These are phyloP conservation scores for Cicer bijugum DNA, from an alignment of 306 rosid genomes.

Conservation along the genomic window DNA sequence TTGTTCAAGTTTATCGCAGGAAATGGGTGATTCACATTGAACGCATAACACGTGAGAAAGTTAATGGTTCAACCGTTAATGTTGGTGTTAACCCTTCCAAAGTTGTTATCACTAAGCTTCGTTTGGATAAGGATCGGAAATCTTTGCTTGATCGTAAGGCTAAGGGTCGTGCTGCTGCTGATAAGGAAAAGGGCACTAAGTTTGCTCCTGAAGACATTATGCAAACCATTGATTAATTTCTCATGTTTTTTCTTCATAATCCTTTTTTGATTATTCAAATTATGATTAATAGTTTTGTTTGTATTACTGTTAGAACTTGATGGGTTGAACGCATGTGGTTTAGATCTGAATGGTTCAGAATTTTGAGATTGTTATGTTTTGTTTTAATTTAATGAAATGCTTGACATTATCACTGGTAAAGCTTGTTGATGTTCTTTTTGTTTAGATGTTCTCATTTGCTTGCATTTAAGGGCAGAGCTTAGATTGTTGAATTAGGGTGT, in stretches of 20 bases:
- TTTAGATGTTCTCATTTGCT: background rate
- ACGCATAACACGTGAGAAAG: slow-evolving; percentile 94
- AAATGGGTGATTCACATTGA: slow-evolving; percentile 97
- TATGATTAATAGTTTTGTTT: too few relatives aligned
- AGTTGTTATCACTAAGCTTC: slow-evolving; percentile 75
- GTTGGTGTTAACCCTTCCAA: slow-evolving; percentile 89
- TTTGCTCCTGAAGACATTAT: slow-evolving; percentile 89
- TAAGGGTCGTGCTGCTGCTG: slow-evolving; percentile 92
- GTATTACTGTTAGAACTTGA: background rate
- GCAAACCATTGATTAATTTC: slow-evolving; percentile 75
- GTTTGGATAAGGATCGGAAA: slow-evolving; percentile 89
- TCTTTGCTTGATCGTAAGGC: slow-evolving; percentile 92
- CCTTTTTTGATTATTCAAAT: too few relatives aligned
- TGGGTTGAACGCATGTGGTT: background rate
- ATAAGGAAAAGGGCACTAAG: slow-evolving; percentile 93
- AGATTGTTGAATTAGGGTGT: background rate
- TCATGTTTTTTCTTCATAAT: background rate
- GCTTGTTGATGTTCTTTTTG: background rate
- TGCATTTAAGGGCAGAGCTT: background rate
- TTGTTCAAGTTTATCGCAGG: slow-evolving; percentile 90
- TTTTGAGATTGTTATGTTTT: slow-evolving; percentile 35
- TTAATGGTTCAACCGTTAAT: slow-evolving; percentile 91
- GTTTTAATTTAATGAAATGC: slow-evolving; percentile 36
- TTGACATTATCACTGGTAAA: slow-evolving; percentile 34
- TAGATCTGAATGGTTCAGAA: background rate